A percentile compares a stretch with the other conserved stretches of the same genome.
Conservation (phyloP, 805 yeast genomes). For the Candida xiaguanensis region DNA sequence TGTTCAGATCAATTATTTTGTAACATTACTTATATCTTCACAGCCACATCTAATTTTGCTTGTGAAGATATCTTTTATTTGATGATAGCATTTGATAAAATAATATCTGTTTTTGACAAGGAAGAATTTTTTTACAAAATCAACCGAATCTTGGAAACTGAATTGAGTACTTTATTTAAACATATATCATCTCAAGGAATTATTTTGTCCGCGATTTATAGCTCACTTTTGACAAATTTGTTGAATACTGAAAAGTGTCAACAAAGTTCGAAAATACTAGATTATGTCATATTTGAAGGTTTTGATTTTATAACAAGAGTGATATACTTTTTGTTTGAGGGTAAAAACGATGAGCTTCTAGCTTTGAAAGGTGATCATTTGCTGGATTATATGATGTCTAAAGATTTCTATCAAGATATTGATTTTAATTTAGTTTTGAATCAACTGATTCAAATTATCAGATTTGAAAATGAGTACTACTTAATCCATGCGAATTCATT, state of each 20-base stretch:
- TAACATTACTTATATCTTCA: slow-evolving; percentile 13
- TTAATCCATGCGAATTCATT: slow-evolving; percentile 36
- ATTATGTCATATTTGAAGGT: slow-evolving; percentile 39
- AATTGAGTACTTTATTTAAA: slow-evolving; percentile 19
- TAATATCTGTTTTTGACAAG: slow-evolving; percentile 21
- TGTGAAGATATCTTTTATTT: slow-evolving; percentile 30
- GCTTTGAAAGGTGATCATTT: slow-evolving; percentile 23
- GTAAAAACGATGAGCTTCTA: slow-evolving; percentile 15
- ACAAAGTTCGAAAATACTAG: slow-evolving; percentile 18
- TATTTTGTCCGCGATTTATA: slow-evolving; percentile 19
- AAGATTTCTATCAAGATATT: slow-evolving; percentile 12
- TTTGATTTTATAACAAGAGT: slow-evolving; percentile 30
- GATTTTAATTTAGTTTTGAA: slow-evolving; percentile 14
- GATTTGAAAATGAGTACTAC: slow-evolving; percentile 37
- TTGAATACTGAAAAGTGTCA: slow-evolving; percentile 15
- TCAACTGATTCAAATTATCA: slow-evolving; percentile 23
- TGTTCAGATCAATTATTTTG: neutral
- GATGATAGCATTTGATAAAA: slow-evolving; percentile 29
- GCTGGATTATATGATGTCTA: slow-evolving; percentile 16
- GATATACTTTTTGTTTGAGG: slow-evolving; percentile 20
- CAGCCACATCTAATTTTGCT: slow-evolving; percentile 15
- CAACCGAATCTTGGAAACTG: slow-evolving; percentile 34
- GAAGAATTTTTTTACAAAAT: slow-evolving; percentile 36
- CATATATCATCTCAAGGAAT: slow-evolving; percentile 38
- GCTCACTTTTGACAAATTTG: slow-evolving; percentile 17